A percentile compares a stretch with the other conserved stretches of the same genome.
phyloP scores from a whole-genome alignment of 2,329 filamentous ascomycete genomes.

The Venturia oleaginea region DNA sequence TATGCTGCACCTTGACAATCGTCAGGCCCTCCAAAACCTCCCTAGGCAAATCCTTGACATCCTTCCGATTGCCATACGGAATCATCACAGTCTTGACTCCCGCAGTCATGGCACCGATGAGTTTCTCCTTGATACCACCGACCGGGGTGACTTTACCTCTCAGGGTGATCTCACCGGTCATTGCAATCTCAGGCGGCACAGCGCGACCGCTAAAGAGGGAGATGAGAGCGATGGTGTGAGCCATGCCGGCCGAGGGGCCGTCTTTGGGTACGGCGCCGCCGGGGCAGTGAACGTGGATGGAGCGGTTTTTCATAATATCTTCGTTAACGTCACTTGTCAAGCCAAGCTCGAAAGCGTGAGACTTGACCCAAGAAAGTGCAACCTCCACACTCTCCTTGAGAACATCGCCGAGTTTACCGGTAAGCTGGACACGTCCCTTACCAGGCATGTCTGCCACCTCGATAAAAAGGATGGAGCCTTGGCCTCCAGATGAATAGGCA shows the following conservation, averaged over 20 bases:
- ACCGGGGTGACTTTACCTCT: slow-evolving; percentile 87
- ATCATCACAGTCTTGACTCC: slow-evolving; percentile 91
- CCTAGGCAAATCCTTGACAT: slow-evolving; percentile 78
- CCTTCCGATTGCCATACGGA: slow-evolving; percentile 82
- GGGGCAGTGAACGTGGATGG: slow-evolving; percentile 92
- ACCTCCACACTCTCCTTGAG: slow-evolving; percentile 97
- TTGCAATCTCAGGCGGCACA: slow-evolving; percentile 85
- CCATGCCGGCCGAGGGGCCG: slow-evolving; percentile 72
- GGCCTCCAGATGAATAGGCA: slow-evolving; percentile 84
- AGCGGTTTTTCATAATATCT: slow-evolving; percentile 92
- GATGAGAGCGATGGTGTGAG: slow-evolving; percentile 88
- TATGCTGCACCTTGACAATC: slow-evolving; percentile 86
- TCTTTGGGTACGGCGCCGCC: slow-evolving; percentile 94
- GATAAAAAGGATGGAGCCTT: slow-evolving; percentile 95
- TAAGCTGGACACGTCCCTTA: slow-evolving; percentile 82
- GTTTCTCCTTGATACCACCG: slow-evolving; percentile 96
- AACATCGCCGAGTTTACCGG: slow-evolving; percentile 91
- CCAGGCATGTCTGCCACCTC: slow-evolving; percentile 97
- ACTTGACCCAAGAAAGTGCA: slow-evolving; percentile 92
- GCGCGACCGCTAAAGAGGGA: slow-evolving; percentile 78
- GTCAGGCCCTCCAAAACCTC: slow-evolving; percentile 82
- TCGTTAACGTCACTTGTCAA: slow-evolving; percentile 70
- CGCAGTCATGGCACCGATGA: slow-evolving; percentile 86
- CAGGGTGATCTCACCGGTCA: slow-evolving; percentile 77
- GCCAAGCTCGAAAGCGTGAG: slow-evolving; percentile 84